Evolutionary conservation across 2,329 filamentous ascomycete species (phyloP).

Genomic region (Tolypocladium tundrense): DNA sequence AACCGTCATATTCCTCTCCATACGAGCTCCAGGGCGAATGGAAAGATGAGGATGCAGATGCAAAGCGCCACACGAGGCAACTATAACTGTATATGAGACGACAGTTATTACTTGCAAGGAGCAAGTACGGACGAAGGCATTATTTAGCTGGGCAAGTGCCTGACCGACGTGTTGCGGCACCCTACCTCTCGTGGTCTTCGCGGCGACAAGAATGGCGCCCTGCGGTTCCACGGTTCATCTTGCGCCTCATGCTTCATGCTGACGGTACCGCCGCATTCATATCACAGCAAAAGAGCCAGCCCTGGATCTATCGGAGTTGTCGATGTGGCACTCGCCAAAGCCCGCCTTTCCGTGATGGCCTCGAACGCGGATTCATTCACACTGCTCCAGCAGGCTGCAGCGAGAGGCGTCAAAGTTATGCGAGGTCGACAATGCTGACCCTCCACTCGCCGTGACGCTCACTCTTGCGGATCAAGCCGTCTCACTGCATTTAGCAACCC

Average conservation of each 20-base stretch:
- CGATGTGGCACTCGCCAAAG: background rate
- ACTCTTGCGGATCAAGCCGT: background rate
- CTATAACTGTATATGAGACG: background rate
- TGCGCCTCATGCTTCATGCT: background rate
- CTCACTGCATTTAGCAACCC: background rate
- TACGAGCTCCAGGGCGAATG: background rate
- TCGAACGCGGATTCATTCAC: background rate
- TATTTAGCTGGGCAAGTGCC: background rate
- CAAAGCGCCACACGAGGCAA: background rate
- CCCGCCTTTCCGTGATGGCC: background rate
- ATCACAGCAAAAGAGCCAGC: background rate
- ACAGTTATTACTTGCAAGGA: background rate
- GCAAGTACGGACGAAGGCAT: background rate
- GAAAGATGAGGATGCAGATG: background rate
- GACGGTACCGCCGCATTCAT: background rate
- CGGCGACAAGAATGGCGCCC: background rate
- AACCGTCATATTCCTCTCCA: background rate
- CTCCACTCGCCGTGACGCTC: background rate
- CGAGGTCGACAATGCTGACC: background rate
- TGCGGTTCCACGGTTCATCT: background rate
- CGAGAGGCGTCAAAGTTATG: background rate
- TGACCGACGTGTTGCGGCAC: background rate
- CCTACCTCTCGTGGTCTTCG: background rate
- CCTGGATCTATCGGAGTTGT: background rate
- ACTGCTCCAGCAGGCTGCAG: background rate